These are phyloP conservation scores for Hypoxylon sp. DNA, from an alignment of 2,329 filamentous ascomycete genomes.

Conservation along the genomic window DNA sequence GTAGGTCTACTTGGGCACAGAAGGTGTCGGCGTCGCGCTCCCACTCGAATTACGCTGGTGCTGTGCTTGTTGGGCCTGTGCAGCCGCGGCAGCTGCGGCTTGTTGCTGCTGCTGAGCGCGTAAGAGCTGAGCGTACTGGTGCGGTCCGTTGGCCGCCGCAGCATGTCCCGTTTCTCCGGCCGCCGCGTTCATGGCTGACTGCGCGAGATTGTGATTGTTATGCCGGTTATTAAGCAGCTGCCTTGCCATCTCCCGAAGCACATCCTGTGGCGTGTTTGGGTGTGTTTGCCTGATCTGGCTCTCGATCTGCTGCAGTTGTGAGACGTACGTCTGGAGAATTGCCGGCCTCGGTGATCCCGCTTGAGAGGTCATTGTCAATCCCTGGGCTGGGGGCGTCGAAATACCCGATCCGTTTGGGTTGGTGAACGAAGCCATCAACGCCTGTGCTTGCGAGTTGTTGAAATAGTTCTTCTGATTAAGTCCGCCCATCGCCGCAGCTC, in stretches of 20 bases:
- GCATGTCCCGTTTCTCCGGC: constrained; percentile 59
- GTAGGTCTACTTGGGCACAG: constrained; percentile 34
- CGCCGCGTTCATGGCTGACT: constrained; percentile 64
- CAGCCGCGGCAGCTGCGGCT: constrained; percentile 46
- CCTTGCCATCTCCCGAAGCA: constrained; percentile 59
- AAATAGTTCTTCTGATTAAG: constrained; percentile 62
- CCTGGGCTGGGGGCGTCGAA: constrained; percentile 54
- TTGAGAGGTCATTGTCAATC: constrained; percentile 57
- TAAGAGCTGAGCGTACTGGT: constrained; percentile 67
- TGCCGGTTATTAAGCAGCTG: constrained; percentile 58
- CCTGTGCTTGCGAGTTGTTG: constrained; percentile 56
- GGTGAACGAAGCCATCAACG: constrained; percentile 60
- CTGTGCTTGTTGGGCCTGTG: constrained; percentile 44
- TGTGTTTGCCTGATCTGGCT: constrained; percentile 60
- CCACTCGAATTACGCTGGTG: constrained; percentile 45
- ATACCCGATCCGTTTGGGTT: constrained; percentile 53
- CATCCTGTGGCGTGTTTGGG: constrained; percentile 59
- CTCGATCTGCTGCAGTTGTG: constrained; percentile 61
- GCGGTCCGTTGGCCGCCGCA: constrained; percentile 60
- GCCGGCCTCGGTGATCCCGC: constrained; percentile 57
- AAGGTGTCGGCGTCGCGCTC: constrained; percentile 42
- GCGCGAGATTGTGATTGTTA: constrained; percentile 48
- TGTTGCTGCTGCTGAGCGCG: constrained; percentile 64
- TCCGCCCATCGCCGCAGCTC: constrained; percentile 51
- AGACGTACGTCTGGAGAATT: constrained; percentile 56